A percentile compares a stretch with the other conserved stretches of the same genome.
Conservation (phyloP, 805 yeast species). For the Starmerella riodocensis region DNA sequence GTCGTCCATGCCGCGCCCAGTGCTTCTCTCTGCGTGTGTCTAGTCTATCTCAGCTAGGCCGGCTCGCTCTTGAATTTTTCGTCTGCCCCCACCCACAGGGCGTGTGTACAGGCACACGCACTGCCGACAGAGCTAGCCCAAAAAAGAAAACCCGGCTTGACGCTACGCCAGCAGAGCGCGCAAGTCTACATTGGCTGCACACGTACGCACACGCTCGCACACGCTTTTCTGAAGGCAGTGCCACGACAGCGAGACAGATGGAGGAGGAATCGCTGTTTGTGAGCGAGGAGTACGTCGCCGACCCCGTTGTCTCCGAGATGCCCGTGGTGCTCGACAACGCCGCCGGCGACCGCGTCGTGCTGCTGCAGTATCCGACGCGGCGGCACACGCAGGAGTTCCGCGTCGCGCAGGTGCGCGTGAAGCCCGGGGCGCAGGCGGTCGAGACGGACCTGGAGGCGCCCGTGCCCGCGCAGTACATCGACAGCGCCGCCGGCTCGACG, state of each 20-base stretch:
- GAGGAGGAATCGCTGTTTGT: constrained; percentile 25
- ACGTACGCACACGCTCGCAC: too few species aligned
- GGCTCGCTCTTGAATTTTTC: too few species aligned
- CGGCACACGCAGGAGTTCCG: background rate
- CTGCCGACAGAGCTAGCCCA: too few species aligned
- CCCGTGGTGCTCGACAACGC: constrained; percentile 38
- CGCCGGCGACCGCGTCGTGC: constrained; percentile 27
- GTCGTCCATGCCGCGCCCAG: constrained; percentile 21
- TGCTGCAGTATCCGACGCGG: constrained; percentile 53
- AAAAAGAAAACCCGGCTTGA: background rate
- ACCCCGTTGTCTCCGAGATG: constrained; percentile 47
- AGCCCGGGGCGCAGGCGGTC: constrained; percentile 47
- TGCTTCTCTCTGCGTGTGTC: too few species aligned
- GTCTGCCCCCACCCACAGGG: too few species aligned
- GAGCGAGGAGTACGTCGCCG: constrained; percentile 29
- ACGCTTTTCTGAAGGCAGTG: too few species aligned
- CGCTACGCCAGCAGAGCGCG: background rate
- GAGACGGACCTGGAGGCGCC: constrained; percentile 70
- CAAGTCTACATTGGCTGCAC: too few species aligned
- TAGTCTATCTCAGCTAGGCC: too few species aligned
- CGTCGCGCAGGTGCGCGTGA: constrained; percentile 34
- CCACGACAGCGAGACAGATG: too few species aligned
- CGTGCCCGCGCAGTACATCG: constrained; percentile 48
- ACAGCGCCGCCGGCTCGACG: constrained; percentile 26
- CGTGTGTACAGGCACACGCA: too few species aligned